Evolutionary conservation across 805 yeast genomes (phyloP), one percentile per base, ranked within the genome.

Genomic region (Kodamaea sagamina): DNA sequence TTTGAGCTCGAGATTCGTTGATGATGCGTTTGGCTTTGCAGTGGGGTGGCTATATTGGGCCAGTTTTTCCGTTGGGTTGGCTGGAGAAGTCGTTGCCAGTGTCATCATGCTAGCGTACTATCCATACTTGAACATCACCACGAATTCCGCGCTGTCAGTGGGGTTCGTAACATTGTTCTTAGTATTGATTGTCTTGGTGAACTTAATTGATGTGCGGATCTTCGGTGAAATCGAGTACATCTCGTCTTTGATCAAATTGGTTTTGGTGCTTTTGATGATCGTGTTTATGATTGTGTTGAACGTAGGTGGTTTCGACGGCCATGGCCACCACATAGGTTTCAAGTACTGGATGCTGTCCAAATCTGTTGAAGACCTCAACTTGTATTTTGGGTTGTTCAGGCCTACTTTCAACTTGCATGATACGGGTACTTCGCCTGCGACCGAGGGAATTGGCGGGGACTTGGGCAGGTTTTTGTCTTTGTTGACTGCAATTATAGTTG

Each of bases 71-170:
- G 65, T 85, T 38, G 88, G 89, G 0, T 65, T 86, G 47, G 89
- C 95, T 0, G 79, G 90, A 0, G 95, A 87, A 55, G 74, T 88
- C 3, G 84, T 88, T 9, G 95, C 95, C 0, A 84, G 87, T 13
- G 79, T 88, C 0, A 81, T 88, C 22, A 77, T 87, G 81, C 63
- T 88, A 34, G 76, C 85, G 35, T 88, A 81, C 55, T 89, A 81
- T 57, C 75, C 80, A 1, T 58, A 70, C 31, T 63, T 85, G 32
- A 55, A 77, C n/a, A 67, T 81, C 7, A 75, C 82, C 0, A 69
- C 72, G 6, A 65, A 54, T 35, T 55, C 53, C 9, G 72, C 81
- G 0, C 67, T 79, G 6, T 54, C 66, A 1, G 66, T 63, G 9
- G 86, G 89, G 3, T 89, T 84, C 11, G 87, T 89, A 67, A 74